These are phyloP conservation scores for Syzygium syzygioides DNA, from an alignment of 441 rosid genomes.

Conservation along the genomic window DNA sequence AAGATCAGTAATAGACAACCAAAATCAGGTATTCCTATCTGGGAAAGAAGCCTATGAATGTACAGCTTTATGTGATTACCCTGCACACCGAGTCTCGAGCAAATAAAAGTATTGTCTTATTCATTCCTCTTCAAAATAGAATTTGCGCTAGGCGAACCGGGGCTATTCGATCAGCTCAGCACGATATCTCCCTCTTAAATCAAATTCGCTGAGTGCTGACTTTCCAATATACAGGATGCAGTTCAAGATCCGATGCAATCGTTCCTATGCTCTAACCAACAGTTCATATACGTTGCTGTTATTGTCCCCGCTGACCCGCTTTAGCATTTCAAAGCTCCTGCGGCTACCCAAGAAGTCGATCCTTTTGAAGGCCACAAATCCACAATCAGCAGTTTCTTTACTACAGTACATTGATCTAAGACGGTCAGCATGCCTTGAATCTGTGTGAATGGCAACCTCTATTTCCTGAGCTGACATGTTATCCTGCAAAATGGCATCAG, in stretches of 20 bases:
- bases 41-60: background rate
- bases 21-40: background rate
- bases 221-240: background rate
- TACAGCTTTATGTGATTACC: background rate
- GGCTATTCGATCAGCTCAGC: background rate
- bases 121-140: background rate
- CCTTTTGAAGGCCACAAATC: constrained; percentile 44
- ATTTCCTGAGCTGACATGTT: constrained; percentile 60
- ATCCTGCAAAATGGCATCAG: constrained; percentile 41
- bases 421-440: constrained; percentile 81
- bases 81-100: background rate
- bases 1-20: background rate
- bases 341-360: constrained; percentile 78
- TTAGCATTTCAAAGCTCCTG: constrained; percentile 74
- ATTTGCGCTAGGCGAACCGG: background rate
- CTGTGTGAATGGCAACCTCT: constrained; percentile 81
- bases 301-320: constrained; percentile 73
- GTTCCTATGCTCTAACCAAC: constrained; percentile 61
- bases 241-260: background rate
- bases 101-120: background rate
- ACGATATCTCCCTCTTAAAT: background rate
- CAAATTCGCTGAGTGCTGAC: background rate
- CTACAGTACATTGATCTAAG: constrained; percentile 56
- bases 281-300: constrained; percentile 82
- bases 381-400: constrained; percentile 44